Evolutionary conservation across 2,329 filamentous ascomycete species (phyloP), one percentile per base, ranked within the genome.

Genomic region (Penicillium sp.): DNA sequence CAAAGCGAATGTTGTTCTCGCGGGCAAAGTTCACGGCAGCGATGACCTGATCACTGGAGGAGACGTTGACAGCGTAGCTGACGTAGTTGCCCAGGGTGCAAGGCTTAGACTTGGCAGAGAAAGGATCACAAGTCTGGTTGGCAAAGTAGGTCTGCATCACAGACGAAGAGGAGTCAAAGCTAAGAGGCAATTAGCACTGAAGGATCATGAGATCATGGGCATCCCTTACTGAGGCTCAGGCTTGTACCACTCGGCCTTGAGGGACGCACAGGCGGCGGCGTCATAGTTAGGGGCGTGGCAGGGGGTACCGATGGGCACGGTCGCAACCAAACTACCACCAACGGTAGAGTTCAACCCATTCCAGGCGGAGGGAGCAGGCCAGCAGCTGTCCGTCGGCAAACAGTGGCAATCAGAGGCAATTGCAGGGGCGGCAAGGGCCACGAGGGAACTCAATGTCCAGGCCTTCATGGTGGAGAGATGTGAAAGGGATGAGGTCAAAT

Each of bases 1-100:
- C 73, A 2, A 86, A 69, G 2, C 82, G 77, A 36, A 85, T 69
- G 62, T 83, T 82, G 61, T 81, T 70, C 4, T 75, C 57, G 8
- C 68, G 67, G 3, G 80, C 81, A 57, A 84, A 82, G 6, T 68
- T 63, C 8, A 73, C 44, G 5, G 67, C 65, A 3, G 63, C 58
- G 47, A 67, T 49, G n/a, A 73, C 61, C 38, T 74, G 64, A 5
- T 57, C 49, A 31, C 54, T 60, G 52, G 66, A 67, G 9, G 64
- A 61, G 32, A 69, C 74, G 40, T 74, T 70, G 21, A 76, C 68
- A 2, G 72, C 61, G 47, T 75, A 76, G 45, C 48, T 56, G 11
- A 64, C 64, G 18, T 66, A 67, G 58, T 70, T 71, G 13, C 70
- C 69, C 3, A 71, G 52, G 5, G 32, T n/a, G 49, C 69, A 72